Percentiles rank a stretch among this genome's conserved stretches.
These are phyloP conservation scores for Fusarium ambrosium DNA, from an alignment of 2,329 filamentous ascomycete genomes.

Conservation along the genomic window DNA sequence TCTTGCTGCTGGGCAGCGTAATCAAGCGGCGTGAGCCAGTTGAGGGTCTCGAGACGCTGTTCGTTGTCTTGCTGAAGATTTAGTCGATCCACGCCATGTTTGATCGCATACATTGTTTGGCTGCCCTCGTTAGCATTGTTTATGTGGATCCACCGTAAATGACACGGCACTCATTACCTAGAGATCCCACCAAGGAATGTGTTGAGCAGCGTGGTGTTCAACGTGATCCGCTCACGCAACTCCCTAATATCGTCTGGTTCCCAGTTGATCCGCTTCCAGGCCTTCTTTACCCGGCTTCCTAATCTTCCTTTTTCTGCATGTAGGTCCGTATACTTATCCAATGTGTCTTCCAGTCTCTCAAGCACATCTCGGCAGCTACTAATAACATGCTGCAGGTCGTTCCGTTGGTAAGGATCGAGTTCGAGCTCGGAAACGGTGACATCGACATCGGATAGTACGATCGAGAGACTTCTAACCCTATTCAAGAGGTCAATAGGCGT, in stretches of 20 bases:
- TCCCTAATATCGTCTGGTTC: conserved; percentile 8
- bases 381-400: not conserved
- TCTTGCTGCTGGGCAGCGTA: not conserved
- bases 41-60: not conserved
- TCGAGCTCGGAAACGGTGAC: not conserved
- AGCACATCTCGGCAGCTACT: not conserved
- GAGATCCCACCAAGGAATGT: not conserved
- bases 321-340: not conserved
- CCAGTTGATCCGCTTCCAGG: not conserved
- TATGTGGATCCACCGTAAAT: fast-evolving
- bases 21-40: not conserved
- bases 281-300: not conserved
- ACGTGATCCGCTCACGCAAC: not conserved
- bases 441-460: not conserved
- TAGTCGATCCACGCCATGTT: not conserved
- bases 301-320: not conserved
- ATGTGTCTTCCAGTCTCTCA: not conserved
- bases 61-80: not conserved
- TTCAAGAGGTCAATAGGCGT: not conserved
- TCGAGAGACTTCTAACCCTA: conserved; percentile 5
- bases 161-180: not conserved
- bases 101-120: not conserved
- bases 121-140: not conserved
- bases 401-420: not conserved
- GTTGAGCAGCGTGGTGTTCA: not conserved